phyloP scores from a whole-genome alignment of 495 filamentous ascomycete species.

The Hypoxylon rickii region DNA sequence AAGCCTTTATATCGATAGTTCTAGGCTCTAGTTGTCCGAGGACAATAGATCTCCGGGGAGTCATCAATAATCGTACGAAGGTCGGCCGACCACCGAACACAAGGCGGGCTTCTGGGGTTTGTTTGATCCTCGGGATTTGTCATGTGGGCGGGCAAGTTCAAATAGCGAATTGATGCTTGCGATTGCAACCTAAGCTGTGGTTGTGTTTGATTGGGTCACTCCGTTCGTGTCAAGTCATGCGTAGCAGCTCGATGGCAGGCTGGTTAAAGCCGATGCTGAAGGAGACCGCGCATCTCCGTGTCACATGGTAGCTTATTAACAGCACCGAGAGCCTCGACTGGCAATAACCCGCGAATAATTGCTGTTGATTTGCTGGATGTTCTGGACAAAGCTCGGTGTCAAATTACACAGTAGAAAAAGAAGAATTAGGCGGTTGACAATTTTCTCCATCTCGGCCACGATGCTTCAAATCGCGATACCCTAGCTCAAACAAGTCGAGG shows the following conservation, averaged over 20 bases:
- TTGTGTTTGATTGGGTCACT: constrained; percentile 7
- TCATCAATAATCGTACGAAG: constrained; percentile 30
- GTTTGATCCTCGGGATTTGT: constrained; percentile 33
- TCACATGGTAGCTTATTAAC: constrained; percentile 32
- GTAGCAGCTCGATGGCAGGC: constrained; percentile 10
- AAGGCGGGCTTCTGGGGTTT: constrained; percentile 15
- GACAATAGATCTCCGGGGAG: constrained; percentile 21
- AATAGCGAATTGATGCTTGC: constrained; percentile 31
- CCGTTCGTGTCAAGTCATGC: constrained; percentile 4
- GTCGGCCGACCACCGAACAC: constrained; percentile 10
- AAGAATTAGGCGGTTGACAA: no score
- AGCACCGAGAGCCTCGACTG: constrained; percentile 7
- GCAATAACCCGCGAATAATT: constrained; percentile 34
- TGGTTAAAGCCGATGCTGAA: constrained; percentile 13
- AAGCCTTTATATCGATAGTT: constrained; percentile 17
- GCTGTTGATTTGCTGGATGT: constrained; percentile 1
- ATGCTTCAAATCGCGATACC: not conserved
- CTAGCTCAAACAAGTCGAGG: no score
- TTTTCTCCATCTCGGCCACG: no score
- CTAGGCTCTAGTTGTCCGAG: constrained; percentile 3
- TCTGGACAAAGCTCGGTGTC: constrained; percentile 31
- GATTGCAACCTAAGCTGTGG: constrained; percentile 25
- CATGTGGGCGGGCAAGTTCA: constrained; percentile 23
- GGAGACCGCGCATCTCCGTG: constrained; percentile 18
- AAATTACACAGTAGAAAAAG: no score